Evolutionary conservation across 768 basidiomycete species (phyloP).

Genomic region (Trametes sanguinea): DNA sequence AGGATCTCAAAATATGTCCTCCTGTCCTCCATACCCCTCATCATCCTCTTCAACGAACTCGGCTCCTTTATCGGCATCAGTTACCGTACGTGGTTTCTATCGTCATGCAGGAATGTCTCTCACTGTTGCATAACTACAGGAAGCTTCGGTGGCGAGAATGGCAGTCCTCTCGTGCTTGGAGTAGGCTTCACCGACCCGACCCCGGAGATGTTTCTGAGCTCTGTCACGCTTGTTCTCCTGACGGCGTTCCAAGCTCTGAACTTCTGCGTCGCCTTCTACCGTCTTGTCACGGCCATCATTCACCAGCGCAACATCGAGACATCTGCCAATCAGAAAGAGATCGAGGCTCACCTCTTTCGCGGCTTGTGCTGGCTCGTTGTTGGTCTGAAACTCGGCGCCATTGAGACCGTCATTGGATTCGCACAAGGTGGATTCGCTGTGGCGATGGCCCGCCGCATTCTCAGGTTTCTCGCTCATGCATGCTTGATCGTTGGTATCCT

Average conservation of each 20-base stretch:
- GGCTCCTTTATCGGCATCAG: slow-evolving; percentile 65
- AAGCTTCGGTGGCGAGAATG: slow-evolving; percentile 8
- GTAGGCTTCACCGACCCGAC: slow-evolving; percentile 46
- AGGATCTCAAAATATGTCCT: slow-evolving; percentile 47
- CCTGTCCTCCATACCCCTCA: slow-evolving; percentile 54
- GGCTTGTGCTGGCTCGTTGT: slow-evolving; percentile 69
- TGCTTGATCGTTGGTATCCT: slow-evolving; percentile 61
- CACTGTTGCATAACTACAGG: background rate
- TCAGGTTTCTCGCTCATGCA: slow-evolving; percentile 56
- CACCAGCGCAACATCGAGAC: slow-evolving; percentile 55
- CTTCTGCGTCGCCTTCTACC: slow-evolving; percentile 61
- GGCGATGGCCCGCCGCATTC: slow-evolving; percentile 54
- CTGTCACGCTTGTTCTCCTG: slow-evolving; percentile 60
- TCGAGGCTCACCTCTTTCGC: slow-evolving; percentile 42
- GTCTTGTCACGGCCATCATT: slow-evolving; percentile 51
- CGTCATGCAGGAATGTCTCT: background rate
- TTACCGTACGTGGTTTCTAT: slow-evolving; percentile 47
- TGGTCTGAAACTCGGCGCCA: slow-evolving; percentile 60
- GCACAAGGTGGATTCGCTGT: slow-evolving; percentile 53
- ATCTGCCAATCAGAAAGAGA: slow-evolving; percentile 36
- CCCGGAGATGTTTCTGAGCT: slow-evolving; percentile 59
- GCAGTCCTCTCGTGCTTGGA: slow-evolving; percentile 16
- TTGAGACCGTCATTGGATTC: slow-evolving; percentile 70
- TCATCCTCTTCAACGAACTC: slow-evolving; percentile 56
- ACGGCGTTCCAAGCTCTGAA: slow-evolving; percentile 56